Evolutionary conservation across 257 asterid genomes (phyloP), one percentile per base, ranked within the genome.

Genomic region (Petunia axillaris): DNA sequence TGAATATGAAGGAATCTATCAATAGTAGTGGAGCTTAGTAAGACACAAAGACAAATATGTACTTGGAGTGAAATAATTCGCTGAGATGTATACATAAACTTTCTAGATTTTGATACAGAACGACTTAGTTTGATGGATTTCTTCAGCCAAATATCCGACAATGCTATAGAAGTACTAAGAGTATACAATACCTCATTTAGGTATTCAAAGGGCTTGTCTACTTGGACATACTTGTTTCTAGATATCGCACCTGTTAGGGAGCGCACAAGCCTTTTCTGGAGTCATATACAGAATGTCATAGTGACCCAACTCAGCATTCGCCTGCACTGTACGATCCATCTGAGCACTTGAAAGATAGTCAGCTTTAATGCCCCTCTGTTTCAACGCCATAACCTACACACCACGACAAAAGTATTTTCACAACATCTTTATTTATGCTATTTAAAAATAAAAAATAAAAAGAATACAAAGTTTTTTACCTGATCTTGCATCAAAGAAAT

Each of bases 401-500:
- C 41, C 75, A 74, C 40, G 38, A 50, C 60, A 80, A 16, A 35
- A 46, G 39, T 82, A 73, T 59, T 5, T 48, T 71, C 44, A 81
- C 79, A 41, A 63, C 41, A 25, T 25, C 3, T 60, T 41, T 38
- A 25, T 66, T 46, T 35, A 13, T 52, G 35, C 60, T 48, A 38
- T 16, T 41, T 25, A 44, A 62, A 48, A 7, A 38, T 46, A 63
- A 36, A 65, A 15, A 6, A 58, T 43, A 36, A 4, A 3, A 15
- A 52, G 14, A 77, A 57, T 14, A 41, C 55, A 6, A 78, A 82
- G 63, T 16, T 54, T 70, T 38, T 68, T 59, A 92, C 99, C 97
- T 95, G 98, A 81, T 95, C 99, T 88, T 91, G 99, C 99, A 95
- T 95, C 84, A 95, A 80, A 83, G 99, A 95, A 82, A 95, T 88